Base-by-base conservation (phyloP, 306 rosid genomes). In the Prunus padus region DNA sequence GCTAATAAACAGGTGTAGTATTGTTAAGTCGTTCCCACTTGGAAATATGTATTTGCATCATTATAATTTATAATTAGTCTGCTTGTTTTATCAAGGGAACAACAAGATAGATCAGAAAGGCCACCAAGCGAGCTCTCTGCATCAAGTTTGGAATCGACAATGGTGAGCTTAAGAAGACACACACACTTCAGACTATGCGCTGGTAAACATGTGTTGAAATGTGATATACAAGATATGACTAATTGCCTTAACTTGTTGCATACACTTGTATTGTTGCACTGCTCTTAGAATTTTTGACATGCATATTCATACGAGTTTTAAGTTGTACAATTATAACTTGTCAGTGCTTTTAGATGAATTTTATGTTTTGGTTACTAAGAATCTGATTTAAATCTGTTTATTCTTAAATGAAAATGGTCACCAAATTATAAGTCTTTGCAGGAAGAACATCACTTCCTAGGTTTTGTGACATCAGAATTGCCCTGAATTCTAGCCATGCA, bases 151-250 rank as follows among this genome's bases (percentile, higher is more conserved):
- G 23, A 80, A 47, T 44, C 81, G 73, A 78, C 62, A 61, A 91
- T 93, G 97, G 98, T 93, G 82, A 93, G 97, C 87, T 86, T 90
- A 81, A 89, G 98, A 86, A 91, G 97, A 79, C 96, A 93, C 76
- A 94, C 90, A 80, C 93, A 90, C 78, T 82, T 85, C 87, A 92
- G 95, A 79, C 84, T 90, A 50, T 90, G 91, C 80, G 77, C 95
- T 37, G 96, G 97, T 94, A 83, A 85, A 62, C 19, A 76, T 74
- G 20, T 57, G 46, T 72, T 72, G 55, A 73, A 3, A 25, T 59
- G 37, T 23, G 64, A 23, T 7, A 13, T 55, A 22, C 40, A 33
- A 23, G 26, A 31, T 30, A 50, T 71, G 65, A 52, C 65, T 37
- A 55, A 55, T 15, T 42, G 8, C 67, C 57, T 56, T 37, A 37